Base-by-base conservation (phyloP, 208 protist genomes). In the Willaertia magna region DNA sequence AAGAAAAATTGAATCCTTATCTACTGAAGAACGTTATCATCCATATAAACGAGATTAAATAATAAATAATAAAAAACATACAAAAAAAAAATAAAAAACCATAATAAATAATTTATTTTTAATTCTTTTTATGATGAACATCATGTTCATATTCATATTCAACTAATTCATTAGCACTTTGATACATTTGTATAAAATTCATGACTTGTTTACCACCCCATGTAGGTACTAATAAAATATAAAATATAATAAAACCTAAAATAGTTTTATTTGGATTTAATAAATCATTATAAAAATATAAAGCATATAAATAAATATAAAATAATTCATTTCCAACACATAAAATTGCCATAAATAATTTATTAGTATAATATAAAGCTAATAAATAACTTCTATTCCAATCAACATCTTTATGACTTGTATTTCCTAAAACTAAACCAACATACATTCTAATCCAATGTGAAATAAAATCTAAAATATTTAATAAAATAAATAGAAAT, bases 401-500 rank as follows among this genome's bases (percentile, higher is more conserved):
- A n/a, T 91, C 93, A 22, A 94, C 89, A 85, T 96, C 93, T 88
- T 96, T 97, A 89, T 96, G 94, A 83, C 87, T 92, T 4, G 87
- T 86, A 82, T 93, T 92, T 26, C 87, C 85, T 3, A 93, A 51
- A 75, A 92, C 93, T 26, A 96, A 75, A 1, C 90, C 91, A 0
- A 92, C 90, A 89, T 97, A 97, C 94, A 97, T 97, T 78, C 94
- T 92, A 87, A 93, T 93, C 87, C 95, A 98, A 89, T 98, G 96
- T 20, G 94, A 96, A 39, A 90, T 89, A 48, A 97, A 91, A 87
- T 98, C 96, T 16, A 98, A 89, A 67, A 94, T 94, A 42, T 95
- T 79, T 40, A 97, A 90, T 30, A 85, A 89, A 18, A 93, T 89
- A 44, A 93, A 89, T 14, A 90, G 90, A 76, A 92, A 89, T 40